phyloP scores from a whole-genome alignment of 148 eudicot species.

The Cornus florida region DNA sequence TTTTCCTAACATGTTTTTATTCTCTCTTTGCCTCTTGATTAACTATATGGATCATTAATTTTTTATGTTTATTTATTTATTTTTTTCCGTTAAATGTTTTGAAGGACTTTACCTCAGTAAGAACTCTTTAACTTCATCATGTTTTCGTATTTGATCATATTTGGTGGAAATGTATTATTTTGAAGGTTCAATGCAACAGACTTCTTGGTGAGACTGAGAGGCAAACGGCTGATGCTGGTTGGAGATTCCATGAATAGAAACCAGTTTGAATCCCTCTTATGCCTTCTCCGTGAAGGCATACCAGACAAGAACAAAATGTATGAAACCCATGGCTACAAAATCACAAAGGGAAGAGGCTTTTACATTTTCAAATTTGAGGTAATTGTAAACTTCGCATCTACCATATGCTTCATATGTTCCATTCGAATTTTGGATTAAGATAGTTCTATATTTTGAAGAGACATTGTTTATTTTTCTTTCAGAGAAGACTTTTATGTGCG shows the following conservation, averaged over 20 bases:
- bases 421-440: background rate
- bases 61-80: too few species aligned
- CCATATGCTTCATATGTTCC: background rate
- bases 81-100: too few species aligned
- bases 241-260: conserved; percentile 98
- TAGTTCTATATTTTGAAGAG: background rate
- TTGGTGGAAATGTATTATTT: background rate
- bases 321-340: conserved; percentile 85
- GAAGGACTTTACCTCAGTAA: too few species aligned
- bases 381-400: conserved; percentile 11
- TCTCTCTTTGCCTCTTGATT: too few species aligned
- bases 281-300: conserved; percentile 78
- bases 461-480: background rate
- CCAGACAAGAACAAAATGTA: conserved; percentile 78
- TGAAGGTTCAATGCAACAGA: conserved; percentile 85
- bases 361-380: conserved; percentile 90
- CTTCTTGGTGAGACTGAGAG: conserved; percentile 75
- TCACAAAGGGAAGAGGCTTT: conserved; percentile 91
- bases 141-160: background rate
- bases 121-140: background rate
- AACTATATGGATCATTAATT: too few species aligned
- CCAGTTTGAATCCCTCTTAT: conserved; percentile 91
- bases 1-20: background rate
- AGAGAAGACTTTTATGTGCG: too few species aligned
- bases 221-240: conserved; percentile 79